phyloP scores from a whole-genome alignment of 306 rosid genomes.

The Alnus glutinosa region DNA sequence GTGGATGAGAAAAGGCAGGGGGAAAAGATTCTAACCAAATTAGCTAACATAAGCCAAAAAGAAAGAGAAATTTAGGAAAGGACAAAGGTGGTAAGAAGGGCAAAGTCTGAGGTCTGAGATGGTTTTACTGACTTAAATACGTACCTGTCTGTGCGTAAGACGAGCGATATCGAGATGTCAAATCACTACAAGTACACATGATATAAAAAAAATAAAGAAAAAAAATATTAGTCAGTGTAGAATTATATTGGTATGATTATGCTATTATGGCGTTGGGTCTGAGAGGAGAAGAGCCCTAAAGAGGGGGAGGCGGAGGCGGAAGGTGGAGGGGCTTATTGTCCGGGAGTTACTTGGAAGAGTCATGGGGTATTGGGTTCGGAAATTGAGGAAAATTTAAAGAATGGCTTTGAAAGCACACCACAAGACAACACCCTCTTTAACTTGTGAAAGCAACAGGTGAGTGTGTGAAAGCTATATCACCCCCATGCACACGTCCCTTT shows the following conservation, averaged over 20 bases:
- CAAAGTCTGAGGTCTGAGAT: conserved; percentile 56
- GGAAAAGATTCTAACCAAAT: conserved; percentile 57
- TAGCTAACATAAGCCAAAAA: conserved; percentile 49
- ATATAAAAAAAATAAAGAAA: not conserved
- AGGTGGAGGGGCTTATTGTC: conserved; percentile 31
- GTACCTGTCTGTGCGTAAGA: conserved; percentile 68
- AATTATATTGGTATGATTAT: conserved; percentile 36
- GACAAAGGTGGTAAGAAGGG: conserved; percentile 80
- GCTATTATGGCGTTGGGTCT: conserved; percentile 42
- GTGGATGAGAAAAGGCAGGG: conserved; percentile 27
- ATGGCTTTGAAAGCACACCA: conserved; percentile 42
- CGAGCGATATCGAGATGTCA: conserved; percentile 85
- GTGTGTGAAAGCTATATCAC: conserved; percentile 97
- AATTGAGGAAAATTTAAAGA: conserved; percentile 48
- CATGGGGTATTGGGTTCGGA: conserved; percentile 48
- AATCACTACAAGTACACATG: conserved; percentile 57
- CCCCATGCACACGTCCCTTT: conserved; percentile 99
- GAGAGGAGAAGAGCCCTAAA: conserved; percentile 43
- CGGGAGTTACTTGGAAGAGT: conserved; percentile 29
- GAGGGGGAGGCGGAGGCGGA: conserved; percentile 42
- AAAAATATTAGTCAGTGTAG: not conserved
- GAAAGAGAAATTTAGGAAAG: conserved; percentile 65
- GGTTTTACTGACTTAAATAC: conserved; percentile 78
- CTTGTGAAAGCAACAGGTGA: conserved; percentile 74
- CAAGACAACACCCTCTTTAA: conserved; percentile 79